Evolutionary conservation across 768 basidiomycete genomes (phyloP), one percentile per base, ranked within the genome.

Genomic region (Pleurotus cornucopiae): DNA sequence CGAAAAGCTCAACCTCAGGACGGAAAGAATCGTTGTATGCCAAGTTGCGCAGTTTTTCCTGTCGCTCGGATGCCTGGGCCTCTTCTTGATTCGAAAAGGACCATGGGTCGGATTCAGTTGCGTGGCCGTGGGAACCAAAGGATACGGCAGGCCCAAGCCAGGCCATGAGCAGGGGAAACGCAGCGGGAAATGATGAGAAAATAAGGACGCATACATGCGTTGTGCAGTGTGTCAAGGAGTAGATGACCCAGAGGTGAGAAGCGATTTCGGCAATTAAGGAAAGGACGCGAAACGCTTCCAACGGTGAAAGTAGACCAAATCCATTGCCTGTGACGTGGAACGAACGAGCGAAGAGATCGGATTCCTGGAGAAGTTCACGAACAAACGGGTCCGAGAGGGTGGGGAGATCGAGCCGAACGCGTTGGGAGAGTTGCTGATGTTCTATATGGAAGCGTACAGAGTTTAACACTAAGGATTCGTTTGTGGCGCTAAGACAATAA

Each of bases 1-100:
- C 89, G 67, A 93, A 95, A 3, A 94, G 75, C 34, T 86, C 76
- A 30, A 94, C 79, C 67, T 95, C 92, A 13, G 87, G 84, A n/a
- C 90, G 85, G 67, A 89, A 84, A 0, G 72, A 64, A 39, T 91
- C 91, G 63, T 83, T 88, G 67, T 88, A 83, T 0, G 85, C 91
- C 39, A 94, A 72, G 62, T 79, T 82, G 6, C 88, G 83, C 77
- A 92, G 81, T 43, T 79, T 81, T 64, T 92, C 89, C 64, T 88
- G 86, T 41, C 83, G 83, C 51, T 88, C 85, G 21, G 82, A 81
- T 2, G 85, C 79, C 9, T 80, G 81, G 13, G 80, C 81, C 66
- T 89, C 88, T 41, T 78, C 78, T 3, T 75, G 75, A 21, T 72
- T 81, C 60, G 77, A 79, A 11, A 71, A 64, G 7, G 69, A 66